Base-by-base conservation (phyloP, 495 filamentous ascomycete genomes). In the Neurospora hispaniola region DNA sequence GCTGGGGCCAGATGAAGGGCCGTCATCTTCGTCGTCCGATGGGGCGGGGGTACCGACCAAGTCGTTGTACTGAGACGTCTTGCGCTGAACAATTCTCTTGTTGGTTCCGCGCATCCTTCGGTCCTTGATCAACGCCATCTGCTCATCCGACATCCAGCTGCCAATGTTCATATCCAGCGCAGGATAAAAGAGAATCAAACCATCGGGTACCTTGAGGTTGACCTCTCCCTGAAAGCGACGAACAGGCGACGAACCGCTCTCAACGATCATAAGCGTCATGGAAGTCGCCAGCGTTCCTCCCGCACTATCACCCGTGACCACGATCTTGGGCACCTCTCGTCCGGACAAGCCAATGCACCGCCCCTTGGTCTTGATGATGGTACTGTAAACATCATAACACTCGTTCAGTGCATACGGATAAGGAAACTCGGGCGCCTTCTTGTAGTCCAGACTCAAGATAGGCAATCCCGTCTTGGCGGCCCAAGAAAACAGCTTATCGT, bases 81-180 rank as follows among this genome's bases (percentile, higher is more conserved):
- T 98, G 71, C 91, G 86, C 23, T 88, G 86, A 6, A 98, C 79
- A 70, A 98, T 88, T 62, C 87, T 85, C 72, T 86, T 87, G 77
- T 98, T 97, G 2, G 90, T 93, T 73, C 89, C 89, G 3, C 94
- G 88, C 72, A 88, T 89, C 71, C 89, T 86, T 48, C 92, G 90
- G 73, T 97, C 94, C 74, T 94, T 91, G 71, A 99, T 97, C 46
- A 98, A 82, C 0, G 92, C 86, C 93, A 98, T 96, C 79, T 98
- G 94, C 79, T 98, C 96, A 76, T 99, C 96, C 0, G 91, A 93
- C 94, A 99, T 98, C 96, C 96, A 99, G 76, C 93, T 98, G n/a
- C 92, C 92, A 70, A 98, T 97, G 79, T 94, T 97, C 89, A 98
- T 91, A 77, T 97, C 96, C 72, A 99, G 84, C 0, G 89, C 89